Percentiles rank a stretch among this genome's conserved stretches.
Conservation (phyloP, 768 basidiomycete species). For the Strobilomyces echinocephalus region DNA sequence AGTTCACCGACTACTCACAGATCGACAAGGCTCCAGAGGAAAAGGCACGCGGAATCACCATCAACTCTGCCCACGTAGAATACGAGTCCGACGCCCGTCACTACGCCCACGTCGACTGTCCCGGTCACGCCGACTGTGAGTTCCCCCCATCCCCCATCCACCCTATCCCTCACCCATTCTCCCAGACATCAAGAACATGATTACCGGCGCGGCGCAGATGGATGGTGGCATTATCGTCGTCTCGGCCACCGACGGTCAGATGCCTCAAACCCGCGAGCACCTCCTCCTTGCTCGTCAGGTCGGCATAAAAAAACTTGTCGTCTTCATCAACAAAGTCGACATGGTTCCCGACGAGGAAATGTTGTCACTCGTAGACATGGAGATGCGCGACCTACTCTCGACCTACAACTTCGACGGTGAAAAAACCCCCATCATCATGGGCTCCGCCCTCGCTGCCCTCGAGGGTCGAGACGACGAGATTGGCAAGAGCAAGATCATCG, state of each 20-base stretch:
- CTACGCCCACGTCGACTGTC: slow-evolving; percentile 98
- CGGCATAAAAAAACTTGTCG: slow-evolving; percentile 94
- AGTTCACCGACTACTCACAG: slow-evolving; percentile 92
- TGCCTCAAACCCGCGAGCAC: slow-evolving; percentile 99
- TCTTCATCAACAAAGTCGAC: slow-evolving; percentile 99
- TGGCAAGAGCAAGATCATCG: slow-evolving; percentile 74
- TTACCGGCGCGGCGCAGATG: slow-evolving; percentile 98
- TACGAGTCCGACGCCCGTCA: slow-evolving; percentile 89
- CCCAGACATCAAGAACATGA: slow-evolving; percentile 95
- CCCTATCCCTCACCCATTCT: slow-evolving; percentile 3
- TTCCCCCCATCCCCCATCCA: slow-evolving; percentile 3
- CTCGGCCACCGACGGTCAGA: slow-evolving; percentile 97
- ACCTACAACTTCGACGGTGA: slow-evolving; percentile 97
- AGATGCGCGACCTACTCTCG: slow-evolving; percentile 93
- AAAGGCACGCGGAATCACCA: slow-evolving; percentile 98
- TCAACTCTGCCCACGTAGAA: slow-evolving; percentile 97
- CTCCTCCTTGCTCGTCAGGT: slow-evolving; percentile 96
- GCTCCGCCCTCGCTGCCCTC: slow-evolving; percentile 91
- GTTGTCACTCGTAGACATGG: slow-evolving; percentile 99
- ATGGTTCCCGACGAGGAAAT: slow-evolving; percentile 95
- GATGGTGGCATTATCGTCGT: slow-evolving; percentile 95
- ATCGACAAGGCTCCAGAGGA: slow-evolving; percentile 99
- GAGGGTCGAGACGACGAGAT: slow-evolving; percentile 79
- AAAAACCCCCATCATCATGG: slow-evolving; percentile 96
- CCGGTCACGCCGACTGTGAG: slow-evolving; percentile 92